phyloP scores from a whole-genome alignment of 2,329 filamentous ascomycete genomes.

The Colletotrichum truncatum region DNA sequence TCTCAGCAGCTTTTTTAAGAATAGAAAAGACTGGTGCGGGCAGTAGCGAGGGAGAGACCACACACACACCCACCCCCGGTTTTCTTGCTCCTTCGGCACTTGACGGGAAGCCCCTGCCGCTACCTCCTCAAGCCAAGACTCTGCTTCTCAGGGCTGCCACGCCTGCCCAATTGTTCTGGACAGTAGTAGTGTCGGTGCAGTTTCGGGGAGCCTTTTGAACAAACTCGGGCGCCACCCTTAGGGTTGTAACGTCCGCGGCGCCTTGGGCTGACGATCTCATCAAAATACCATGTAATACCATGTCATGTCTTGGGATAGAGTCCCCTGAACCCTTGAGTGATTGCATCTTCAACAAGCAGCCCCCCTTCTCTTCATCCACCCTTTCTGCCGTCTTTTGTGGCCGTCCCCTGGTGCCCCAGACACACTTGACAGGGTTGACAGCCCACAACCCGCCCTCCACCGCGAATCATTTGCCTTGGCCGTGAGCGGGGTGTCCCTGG shows the following conservation, averaged over 20 bases:
- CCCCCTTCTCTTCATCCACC: not conserved
- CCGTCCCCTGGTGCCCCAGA: not conserved
- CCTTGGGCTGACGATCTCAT: not conserved
- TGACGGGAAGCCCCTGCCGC: conserved; percentile 1
- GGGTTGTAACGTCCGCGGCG: conserved; percentile 23
- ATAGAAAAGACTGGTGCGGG: not conserved
- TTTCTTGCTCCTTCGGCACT: not conserved
- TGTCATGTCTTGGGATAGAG: not conserved
- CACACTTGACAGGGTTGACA: conserved; percentile 5
- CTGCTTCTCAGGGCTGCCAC: not conserved
- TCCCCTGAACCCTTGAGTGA: not conserved
- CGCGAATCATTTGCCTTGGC: not conserved
- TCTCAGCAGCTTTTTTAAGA: conserved; percentile 31
- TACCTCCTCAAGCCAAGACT: not conserved
- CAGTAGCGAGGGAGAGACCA: conserved; percentile 6
- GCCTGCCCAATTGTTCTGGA: not conserved
- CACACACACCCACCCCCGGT: not conserved
- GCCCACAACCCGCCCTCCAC: conserved; percentile 12
- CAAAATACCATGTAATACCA: not conserved
- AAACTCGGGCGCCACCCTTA: conserved; percentile 19
- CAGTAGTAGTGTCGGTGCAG: not conserved
- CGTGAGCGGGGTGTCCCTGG: conserved; percentile 9
- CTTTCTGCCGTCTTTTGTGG: not conserved
- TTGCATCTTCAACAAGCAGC: not conserved
- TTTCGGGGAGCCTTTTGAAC: not conserved